Percentiles rank a stretch among this genome's conserved stretches.
Evolutionary conservation across 2,329 filamentous ascomycete species (phyloP).

Genomic region (Arthrobotrys pseudoclavata): DNA sequence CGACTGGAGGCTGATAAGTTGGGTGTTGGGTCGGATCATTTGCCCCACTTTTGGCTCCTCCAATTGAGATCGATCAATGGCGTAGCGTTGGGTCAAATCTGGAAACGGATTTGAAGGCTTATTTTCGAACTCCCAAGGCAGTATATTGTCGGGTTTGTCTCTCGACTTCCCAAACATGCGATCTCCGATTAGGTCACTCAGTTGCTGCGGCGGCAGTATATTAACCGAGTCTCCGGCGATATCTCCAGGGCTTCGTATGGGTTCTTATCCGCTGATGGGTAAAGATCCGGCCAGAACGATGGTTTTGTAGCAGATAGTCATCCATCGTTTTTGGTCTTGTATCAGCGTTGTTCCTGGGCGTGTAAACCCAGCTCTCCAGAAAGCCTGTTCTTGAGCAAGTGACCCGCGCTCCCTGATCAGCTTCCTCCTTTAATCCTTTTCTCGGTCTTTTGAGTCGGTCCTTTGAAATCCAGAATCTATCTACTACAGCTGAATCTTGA

Average conservation of each 20-base stretch:
- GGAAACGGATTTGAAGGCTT: background rate
- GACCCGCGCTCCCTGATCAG: background rate
- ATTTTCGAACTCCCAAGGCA: background rate
- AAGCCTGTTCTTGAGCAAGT: background rate
- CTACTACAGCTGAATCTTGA: too few relatives aligned
- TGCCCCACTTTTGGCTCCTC: background rate
- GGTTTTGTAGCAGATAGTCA: slow-evolving; percentile 8
- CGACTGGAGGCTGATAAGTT: background rate
- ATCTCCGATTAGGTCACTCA: background rate
- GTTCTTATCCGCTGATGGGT: background rate
- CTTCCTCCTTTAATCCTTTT: background rate
- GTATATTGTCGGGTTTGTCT: background rate
- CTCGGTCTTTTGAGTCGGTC: background rate
- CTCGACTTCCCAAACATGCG: background rate
- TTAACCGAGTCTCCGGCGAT: background rate
- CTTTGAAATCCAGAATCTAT: too few relatives aligned
- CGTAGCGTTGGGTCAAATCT: background rate
- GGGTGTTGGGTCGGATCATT: background rate
- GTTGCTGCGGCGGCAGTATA: background rate
- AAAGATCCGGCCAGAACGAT: slow-evolving; percentile 30
- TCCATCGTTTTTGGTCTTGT: background rate
- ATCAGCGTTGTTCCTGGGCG: background rate
- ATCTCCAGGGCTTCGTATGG: slow-evolving; percentile 23
- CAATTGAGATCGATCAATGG: background rate
- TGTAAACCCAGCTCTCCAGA: background rate